Base-by-base conservation (phyloP, 371 early-diverging fungal genomes). In the Mortierella sp. region DNA sequence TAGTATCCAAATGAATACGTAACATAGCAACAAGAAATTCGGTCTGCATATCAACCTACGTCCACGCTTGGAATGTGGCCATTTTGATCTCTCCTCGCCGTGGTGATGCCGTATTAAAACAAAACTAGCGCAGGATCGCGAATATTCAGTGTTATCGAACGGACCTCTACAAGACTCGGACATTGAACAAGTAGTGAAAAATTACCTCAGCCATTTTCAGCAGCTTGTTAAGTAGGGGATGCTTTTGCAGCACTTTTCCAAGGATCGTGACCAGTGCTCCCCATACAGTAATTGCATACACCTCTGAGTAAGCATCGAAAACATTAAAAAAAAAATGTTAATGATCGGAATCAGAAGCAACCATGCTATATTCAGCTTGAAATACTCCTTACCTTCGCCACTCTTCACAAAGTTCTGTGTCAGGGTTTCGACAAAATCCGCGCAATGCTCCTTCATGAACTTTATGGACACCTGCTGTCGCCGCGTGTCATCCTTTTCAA, bases 221-320 rank as follows among this genome's bases (percentile, higher is more conserved):
- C 56, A 75, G 15, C 2, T 68, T 60, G 15, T 64, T 75, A 7
- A 75, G 64, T 12, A 48, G 19, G 14, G 64, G 32, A 30, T 39
- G 46, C 31, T 56, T 59, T n/a, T 75, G 75, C 34, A 75, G 27
- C 26, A 24, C 26, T 39, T 51, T 64, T n/a, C 75, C 75, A 4
- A 64, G 17, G 8, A 75, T 31, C 23, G 57, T 60, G 3, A 60
- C 64, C 55, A 75, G 15, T 14, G 41, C 37, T 9, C 75, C 69
- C 75, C 75, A 75, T 2, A 75, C 69, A 6, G 60, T 75, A 9
- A 75, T 60, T 9, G 69, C 75, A 27, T 64, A 75, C 7, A 75
- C 56, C 56, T 64, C 75, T 71, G 41, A 46, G 37, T 15, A 39
- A 7, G 3, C 7, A 56, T 4, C 44, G 3, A 21, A 43, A 49